Conservation (phyloP, 441 rosid species). For the Iberis amara region DNA sequence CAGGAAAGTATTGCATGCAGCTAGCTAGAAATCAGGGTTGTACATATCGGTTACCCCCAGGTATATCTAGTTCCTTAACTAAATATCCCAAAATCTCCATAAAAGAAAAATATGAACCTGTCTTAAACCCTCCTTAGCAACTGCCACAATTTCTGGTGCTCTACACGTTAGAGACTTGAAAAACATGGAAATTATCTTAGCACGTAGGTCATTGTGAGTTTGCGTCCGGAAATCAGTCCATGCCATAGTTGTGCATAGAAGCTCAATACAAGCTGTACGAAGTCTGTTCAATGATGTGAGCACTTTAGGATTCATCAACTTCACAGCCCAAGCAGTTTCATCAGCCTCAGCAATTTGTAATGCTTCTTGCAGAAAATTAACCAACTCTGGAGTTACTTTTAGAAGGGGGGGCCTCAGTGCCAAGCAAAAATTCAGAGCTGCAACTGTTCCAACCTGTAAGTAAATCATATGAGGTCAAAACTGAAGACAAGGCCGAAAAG, state of each 20-base stretch:
- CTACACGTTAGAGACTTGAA: slow-evolving; percentile 95
- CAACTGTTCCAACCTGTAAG: slow-evolving; percentile 86
- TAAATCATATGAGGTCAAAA: slow-evolving; percentile 30
- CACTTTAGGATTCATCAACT: slow-evolving; percentile 84
- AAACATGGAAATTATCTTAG: slow-evolving; percentile 97
- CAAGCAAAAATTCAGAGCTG: slow-evolving; percentile 94
- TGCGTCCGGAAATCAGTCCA: slow-evolving; percentile 94
- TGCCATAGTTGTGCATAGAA: slow-evolving; percentile 96
- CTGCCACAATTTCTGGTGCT: slow-evolving; percentile 95
- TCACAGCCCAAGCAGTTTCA: slow-evolving; percentile 87
- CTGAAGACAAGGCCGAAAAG: slow-evolving; percentile 22
- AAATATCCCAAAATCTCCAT: slow-evolving; percentile 1
- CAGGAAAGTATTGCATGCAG: slow-evolving; percentile 16
- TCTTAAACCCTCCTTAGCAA: slow-evolving; percentile 97
- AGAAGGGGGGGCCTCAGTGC: slow-evolving; percentile 98
- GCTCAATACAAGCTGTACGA: slow-evolving; percentile 95
- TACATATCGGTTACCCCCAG: slow-evolving; percentile 5
- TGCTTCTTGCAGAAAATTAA: slow-evolving; percentile 97
- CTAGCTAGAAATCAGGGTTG: neutral
- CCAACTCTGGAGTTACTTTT: slow-evolving; percentile 91
- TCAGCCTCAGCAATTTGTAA: slow-evolving; percentile 98
- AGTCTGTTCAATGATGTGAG: slow-evolving; percentile 83
- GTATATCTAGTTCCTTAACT: neutral
- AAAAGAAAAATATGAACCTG: slow-evolving; percentile 48
- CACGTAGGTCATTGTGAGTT: slow-evolving; percentile 77